These are phyloP conservation scores for Erucastrum elatum DNA, from an alignment of 345 rosid species.

Conservation along the genomic window DNA sequence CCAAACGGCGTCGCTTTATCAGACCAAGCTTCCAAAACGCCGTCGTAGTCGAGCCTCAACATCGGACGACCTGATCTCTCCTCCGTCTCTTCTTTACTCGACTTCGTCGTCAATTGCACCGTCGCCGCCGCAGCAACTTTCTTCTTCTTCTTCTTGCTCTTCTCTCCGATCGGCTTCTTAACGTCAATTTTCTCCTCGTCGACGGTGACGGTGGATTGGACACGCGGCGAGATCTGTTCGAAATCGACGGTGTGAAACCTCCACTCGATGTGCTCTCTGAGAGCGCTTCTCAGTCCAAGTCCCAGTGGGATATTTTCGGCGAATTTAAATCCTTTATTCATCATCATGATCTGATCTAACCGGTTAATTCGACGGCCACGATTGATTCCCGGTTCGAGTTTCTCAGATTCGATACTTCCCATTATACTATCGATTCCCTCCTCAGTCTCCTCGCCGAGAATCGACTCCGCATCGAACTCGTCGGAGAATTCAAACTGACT, in stretches of 20 bases:
- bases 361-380: constrained; percentile 11
- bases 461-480: constrained; percentile 79
- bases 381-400: constrained; percentile 8
- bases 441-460: constrained; percentile 67
- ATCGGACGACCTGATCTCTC: constrained; percentile 39
- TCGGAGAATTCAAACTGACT: constrained; percentile 36
- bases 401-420: constrained; percentile 40
- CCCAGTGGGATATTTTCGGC: constrained; percentile 41
- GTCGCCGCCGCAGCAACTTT: constrained; percentile 22
- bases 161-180: not conserved
- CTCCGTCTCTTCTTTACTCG: constrained; percentile 36
- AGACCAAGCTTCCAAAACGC: constrained; percentile 73
- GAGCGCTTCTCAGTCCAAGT: constrained; percentile 47
- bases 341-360: constrained; percentile 29
- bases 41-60: constrained; percentile 75
- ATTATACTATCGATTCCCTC: constrained; percentile 80
- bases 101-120: constrained; percentile 26
- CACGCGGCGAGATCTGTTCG: constrained; percentile 65
- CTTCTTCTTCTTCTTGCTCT: constrained; percentile 46
- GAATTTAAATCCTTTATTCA: constrained; percentile 36
- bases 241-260: constrained; percentile 60
- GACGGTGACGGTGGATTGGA: constrained; percentile 16
- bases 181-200: not conserved
- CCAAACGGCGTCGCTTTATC: constrained; percentile 66
- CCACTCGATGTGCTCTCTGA: constrained; percentile 51